Base-by-base conservation (phyloP, 2,329 filamentous ascomycete genomes). In the Penicillium concentricum region DNA sequence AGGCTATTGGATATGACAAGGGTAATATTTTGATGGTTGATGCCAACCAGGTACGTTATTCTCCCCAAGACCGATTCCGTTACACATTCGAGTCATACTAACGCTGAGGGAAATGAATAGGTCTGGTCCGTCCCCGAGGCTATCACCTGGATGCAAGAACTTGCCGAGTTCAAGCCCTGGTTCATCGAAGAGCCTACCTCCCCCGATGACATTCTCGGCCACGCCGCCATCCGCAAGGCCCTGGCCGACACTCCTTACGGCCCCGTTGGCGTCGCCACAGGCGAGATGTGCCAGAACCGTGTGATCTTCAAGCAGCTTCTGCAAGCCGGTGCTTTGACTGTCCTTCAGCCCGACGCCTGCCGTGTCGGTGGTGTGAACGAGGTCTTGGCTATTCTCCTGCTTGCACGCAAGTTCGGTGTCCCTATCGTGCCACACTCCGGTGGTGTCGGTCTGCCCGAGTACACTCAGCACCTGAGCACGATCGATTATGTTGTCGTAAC, bases 111-210 rank as follows among this genome's bases (percentile, higher is more conserved):
- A 10, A 28, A 28, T 20, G 26, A 30, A 38, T 54, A 81, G 79
- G 81, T 94, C 57, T 96, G 91, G 91, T 91, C 87, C 49, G 91
- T 96, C 35, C 90, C 91, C 1, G 91, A 96, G 77, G 91, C 92
- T 8, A 91, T 96, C 66, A 84, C 84, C 60, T 91, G 93, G 80
- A 95, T 96, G 91, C 83, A 87, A 69, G 76, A 91, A 69, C 85
- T 96, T 45, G 84, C 84, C 55, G 87, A 92, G 67, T 96, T 92
- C 79, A 89, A 89, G 61, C 72, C 73, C 28, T 94, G 91, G 89
- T 96, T 96, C 78, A 96, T 96, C 71, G 92, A 96, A 78, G 92
- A 96, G 81, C 92, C 92, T 2, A 96, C 92, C 15, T 91, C 87
- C 22, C 92, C 92, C 13, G 92, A 96, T 70, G 92, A 96, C 72